Evolutionary conservation across 2,329 filamentous ascomycete species (phyloP).

Genomic region (Penicillium sp.): DNA sequence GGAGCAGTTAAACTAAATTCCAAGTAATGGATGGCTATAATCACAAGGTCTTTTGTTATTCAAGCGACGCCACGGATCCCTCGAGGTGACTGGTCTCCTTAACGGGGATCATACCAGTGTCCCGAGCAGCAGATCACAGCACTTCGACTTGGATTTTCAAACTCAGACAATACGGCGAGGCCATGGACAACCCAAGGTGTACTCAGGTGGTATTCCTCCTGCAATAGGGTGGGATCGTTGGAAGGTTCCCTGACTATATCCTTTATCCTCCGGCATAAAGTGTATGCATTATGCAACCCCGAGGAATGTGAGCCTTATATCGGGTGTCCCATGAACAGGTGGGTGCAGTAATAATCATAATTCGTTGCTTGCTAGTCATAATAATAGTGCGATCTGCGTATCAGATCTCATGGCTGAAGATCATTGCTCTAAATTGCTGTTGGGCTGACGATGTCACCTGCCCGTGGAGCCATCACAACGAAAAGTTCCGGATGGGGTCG

Average conservation of each 20-base stretch:
- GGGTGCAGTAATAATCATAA: neutral
- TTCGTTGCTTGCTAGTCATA: neutral
- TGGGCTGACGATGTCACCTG: constrained; percentile 5
- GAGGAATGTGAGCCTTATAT: neutral
- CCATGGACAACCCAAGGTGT: neutral
- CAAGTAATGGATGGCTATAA: neutral
- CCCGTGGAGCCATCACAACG: neutral
- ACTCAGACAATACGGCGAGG: neutral
- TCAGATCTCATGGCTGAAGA: neutral
- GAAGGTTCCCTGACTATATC: neutral
- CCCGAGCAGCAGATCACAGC: neutral
- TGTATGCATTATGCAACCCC: constrained; percentile 6
- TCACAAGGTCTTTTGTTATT: neutral
- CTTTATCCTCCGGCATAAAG: constrained; percentile 5
- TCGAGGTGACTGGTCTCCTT: neutral
- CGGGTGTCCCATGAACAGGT: neutral
- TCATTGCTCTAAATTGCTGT: neutral
- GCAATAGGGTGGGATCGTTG: neutral
- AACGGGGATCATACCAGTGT: constrained; percentile 5
- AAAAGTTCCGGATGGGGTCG: neutral
- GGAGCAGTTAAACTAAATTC: neutral
- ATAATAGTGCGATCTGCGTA: neutral
- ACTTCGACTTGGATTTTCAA: neutral
- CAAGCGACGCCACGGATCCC: neutral
- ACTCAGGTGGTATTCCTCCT: neutral